Evolutionary conservation across 2,329 filamentous ascomycete genomes (phyloP).

Genomic region (Aspergillus sp.): DNA sequence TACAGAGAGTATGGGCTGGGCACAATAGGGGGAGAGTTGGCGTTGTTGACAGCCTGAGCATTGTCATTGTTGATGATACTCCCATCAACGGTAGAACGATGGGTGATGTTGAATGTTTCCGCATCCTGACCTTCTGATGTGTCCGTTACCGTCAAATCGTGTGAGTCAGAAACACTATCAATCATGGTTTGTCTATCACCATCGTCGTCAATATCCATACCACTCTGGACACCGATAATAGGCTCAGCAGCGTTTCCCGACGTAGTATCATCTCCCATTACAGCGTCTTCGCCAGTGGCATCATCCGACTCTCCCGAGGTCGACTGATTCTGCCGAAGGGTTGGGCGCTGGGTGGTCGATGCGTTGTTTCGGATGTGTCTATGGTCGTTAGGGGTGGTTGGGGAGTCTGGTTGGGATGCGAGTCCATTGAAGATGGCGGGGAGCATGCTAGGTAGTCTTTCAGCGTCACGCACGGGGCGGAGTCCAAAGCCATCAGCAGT

Average conservation of each 20-base stretch:
- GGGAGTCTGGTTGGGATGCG: constrained; percentile 87
- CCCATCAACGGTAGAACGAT: constrained; percentile 78
- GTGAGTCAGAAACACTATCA: constrained; percentile 65
- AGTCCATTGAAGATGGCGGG: constrained; percentile 67
- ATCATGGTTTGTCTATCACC: constrained; percentile 79
- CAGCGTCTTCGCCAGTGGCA: constrained; percentile 76
- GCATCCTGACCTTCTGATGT: constrained; percentile 83
- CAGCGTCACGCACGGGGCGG: constrained; percentile 75
- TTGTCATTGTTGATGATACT: constrained; percentile 74
- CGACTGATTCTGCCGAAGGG: constrained; percentile 86
- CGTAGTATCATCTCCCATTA: constrained; percentile 65
- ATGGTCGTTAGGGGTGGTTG: constrained; percentile 76
- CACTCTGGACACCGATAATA: constrained; percentile 74
- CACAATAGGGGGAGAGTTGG: constrained; percentile 71
- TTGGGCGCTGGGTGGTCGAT: constrained; percentile 66
- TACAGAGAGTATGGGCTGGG: constrained; percentile 75
- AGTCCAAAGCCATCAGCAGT: constrained; percentile 69
- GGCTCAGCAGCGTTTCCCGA: constrained; percentile 59
- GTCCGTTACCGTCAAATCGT: constrained; percentile 73
- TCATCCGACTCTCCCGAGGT: constrained; percentile 85
- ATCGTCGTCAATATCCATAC: constrained; percentile 85
- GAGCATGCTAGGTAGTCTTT: constrained; percentile 80
- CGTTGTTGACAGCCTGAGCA: constrained; percentile 60
- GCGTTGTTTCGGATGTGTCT: constrained; percentile 57
- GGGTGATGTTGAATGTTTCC: constrained; percentile 91